Base-by-base conservation (phyloP, 768 basidiomycete genomes). In the Podaxis rugospora region DNA sequence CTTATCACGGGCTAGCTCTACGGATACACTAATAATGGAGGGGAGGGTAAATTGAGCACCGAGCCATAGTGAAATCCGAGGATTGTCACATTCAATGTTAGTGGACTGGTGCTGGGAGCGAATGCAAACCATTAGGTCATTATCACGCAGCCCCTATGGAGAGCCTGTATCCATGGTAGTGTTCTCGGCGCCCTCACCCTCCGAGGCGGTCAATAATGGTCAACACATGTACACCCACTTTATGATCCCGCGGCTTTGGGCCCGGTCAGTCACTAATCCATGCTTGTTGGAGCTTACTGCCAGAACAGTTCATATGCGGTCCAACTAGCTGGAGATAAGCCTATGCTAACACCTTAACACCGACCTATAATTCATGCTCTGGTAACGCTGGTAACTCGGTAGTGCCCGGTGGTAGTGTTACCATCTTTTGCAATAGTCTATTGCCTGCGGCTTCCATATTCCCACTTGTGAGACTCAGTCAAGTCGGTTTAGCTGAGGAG, bases 21-120 rank as follows among this genome's bases (percentile, higher is more conserved):
- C 14, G n/a, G 11, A 16, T 16, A 44, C 37, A 42, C 27, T 55
- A 44, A 23, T 55, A 44, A 55, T 35, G 40, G 10, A 23, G 47
- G 21, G 47, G 2, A 9, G 18, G 6, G 11, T 55, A 14, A 42
- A 23, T 55, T 36, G 27, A 16, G 23, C 39, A 39, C 14, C 35
- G 37, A 42, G 18, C 54, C 54, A 55, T 55, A 11, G 39, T 16
- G 40, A 55, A 55, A 42, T 55, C 54, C 54, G 54, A 55, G 54
- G 54, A 21, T 39, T 27, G 36, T 13, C 54, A 23, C 23, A 55
- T 44, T 55, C 37, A 42, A 23, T 44, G 14, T 14, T 9, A 23
- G 18, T 5, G 47, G 25, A 21, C 47, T 49, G 7, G 23, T 13
- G n/a, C 18, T 23, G 23, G 18, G 47, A 49, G 23, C 11, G 47